phyloP scores from a whole-genome alignment of 2,329 filamentous ascomycete genomes.

The Orbilia oligospora region DNA sequence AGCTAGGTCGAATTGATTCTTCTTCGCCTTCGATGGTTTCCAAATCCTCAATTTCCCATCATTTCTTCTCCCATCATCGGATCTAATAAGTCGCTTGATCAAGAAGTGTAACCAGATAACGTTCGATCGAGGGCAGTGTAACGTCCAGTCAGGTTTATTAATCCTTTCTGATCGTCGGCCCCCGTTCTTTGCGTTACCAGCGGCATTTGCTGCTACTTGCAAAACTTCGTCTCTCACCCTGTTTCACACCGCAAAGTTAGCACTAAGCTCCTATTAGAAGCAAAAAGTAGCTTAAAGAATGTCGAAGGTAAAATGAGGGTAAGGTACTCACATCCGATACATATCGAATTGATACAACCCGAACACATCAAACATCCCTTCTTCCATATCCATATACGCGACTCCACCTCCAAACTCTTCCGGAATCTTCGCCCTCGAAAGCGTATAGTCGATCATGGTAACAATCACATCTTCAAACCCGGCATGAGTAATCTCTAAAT shows the following conservation, averaged over 20 bases:
- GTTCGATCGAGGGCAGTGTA: conserved; percentile 39
- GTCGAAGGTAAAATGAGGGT: not conserved
- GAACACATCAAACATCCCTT: conserved; percentile 31
- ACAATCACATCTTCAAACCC: conserved; percentile 42
- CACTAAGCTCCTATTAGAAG: not conserved
- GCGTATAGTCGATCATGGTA: conserved; percentile 55
- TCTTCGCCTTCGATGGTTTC: conserved; percentile 48
- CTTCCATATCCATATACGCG: conserved; percentile 46
- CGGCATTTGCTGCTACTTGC: not conserved
- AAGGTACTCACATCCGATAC: conserved; percentile 40
- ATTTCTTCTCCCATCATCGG: conserved; percentile 32
- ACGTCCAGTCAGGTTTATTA: conserved; percentile 50
- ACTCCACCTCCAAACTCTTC: conserved; percentile 32
- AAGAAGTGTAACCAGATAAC: conserved; percentile 51
- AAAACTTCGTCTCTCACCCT: conserved; percentile 41
- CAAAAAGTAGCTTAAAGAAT: too few relatives aligned
- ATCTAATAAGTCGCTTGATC: conserved; percentile 33
- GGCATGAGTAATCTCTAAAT: conserved; percentile 17
- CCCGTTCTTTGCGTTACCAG: not conserved
- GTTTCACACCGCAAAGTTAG: not conserved
- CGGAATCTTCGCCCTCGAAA: conserved; percentile 45
- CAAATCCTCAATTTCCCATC: conserved; percentile 43
- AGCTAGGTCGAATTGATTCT: conserved; percentile 38
- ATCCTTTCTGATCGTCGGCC: conserved; percentile 22
- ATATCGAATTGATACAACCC: conserved; percentile 59